These are phyloP conservation scores for Picea abies DNA, from an alignment of 83 land plant species.

Conservation along the genomic window DNA sequence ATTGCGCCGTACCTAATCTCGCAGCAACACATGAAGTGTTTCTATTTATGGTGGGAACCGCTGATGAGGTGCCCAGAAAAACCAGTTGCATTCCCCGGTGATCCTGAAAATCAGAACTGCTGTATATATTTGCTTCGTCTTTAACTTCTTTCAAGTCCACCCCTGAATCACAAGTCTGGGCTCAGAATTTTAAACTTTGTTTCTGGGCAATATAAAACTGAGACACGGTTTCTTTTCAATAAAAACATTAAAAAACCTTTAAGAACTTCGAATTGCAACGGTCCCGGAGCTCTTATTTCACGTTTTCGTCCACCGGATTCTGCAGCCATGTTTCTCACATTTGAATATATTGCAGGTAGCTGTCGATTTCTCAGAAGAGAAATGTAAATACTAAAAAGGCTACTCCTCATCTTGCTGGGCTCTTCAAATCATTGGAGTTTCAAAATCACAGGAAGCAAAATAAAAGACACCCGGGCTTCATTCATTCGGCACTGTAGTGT, in stretches of 20 bases:
- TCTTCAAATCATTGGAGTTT: too few relatives aligned
- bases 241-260: background rate
- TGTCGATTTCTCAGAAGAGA: background rate
- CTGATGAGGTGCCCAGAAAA: constrained; percentile 50
- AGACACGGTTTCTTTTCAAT: background rate
- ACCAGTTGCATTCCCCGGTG: constrained; percentile 47
- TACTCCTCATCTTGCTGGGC: background rate
- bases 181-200: background rate
- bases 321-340: background rate
- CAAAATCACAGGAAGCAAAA: too few relatives aligned
- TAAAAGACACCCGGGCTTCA: too few relatives aligned
- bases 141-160: background rate
- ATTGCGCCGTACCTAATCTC: constrained; percentile 29
- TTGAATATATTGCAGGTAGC: background rate
- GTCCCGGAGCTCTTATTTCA: background rate
- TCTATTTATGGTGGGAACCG: constrained; percentile 37
- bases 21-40: constrained; percentile 47
- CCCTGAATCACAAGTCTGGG: background rate
- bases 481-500: too few relatives aligned
- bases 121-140: constrained; percentile 14
- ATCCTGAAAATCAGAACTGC: constrained; percentile 29
- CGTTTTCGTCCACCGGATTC: background rate
- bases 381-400: background rate
- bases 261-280: background rate
- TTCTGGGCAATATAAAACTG: background rate